phyloP scores from a whole-genome alignment of 768 basidiomycete genomes.

The Mycena vitilis region DNA sequence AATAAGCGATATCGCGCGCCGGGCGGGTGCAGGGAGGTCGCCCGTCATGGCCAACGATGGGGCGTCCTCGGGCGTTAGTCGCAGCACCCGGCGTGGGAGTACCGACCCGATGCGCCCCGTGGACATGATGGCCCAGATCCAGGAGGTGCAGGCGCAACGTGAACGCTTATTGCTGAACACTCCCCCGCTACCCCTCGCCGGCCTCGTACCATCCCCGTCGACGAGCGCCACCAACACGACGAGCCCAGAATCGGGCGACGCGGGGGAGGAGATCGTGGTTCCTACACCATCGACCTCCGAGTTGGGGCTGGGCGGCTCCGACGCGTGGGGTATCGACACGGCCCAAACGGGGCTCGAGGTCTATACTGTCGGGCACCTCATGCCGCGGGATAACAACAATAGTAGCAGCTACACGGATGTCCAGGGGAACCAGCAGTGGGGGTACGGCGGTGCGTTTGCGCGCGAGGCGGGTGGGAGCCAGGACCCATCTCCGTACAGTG shows the following conservation, averaged over 20 bases:
- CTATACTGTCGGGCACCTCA: neutral
- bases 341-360: conserved; percentile 1
- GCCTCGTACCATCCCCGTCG: neutral
- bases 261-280: neutral
- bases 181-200: too few relatives aligned
- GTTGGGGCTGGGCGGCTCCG: neutral
- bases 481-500: too few relatives aligned
- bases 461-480: too few relatives aligned
- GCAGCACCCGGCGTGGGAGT: too few relatives aligned
- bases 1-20: neutral
- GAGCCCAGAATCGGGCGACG: too few relatives aligned
- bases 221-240: neutral
- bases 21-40: neutral
- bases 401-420: neutral
- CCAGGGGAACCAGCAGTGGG: too few relatives aligned
- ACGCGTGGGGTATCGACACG: neutral
- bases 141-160: neutral
- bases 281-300: neutral
- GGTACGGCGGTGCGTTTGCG: neutral
- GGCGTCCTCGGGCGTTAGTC: neutral
- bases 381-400: neutral
- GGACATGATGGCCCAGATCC: neutral
- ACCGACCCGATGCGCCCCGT: too few relatives aligned
- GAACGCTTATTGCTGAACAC: neutral
- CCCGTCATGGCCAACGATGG: too few relatives aligned